Conservation (phyloP, 306 rosid species). For the Sphenostylis stenocarpa region DNA sequence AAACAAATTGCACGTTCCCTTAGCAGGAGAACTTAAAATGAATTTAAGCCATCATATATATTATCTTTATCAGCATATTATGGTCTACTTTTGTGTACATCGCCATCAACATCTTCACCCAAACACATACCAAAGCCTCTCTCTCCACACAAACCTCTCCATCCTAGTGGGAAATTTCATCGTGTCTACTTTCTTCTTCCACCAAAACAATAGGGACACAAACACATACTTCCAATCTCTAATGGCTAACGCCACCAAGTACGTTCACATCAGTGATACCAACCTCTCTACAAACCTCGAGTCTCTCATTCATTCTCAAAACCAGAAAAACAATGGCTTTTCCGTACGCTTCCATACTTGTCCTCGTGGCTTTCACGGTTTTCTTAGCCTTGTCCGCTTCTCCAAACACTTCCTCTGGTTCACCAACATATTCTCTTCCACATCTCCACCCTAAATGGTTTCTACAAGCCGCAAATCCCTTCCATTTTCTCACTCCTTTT, state of each 20-base stretch:
- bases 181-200: too few species aligned
- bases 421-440: constrained; percentile 50
- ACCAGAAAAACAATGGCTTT: constrained; percentile 61
- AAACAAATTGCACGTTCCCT: too few species aligned
- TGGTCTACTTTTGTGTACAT: too few species aligned
- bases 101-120: too few species aligned
- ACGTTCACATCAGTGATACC: constrained; percentile 44
- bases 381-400: constrained; percentile 73
- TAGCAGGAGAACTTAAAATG: too few species aligned
- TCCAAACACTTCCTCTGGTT: constrained; percentile 53
- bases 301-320: constrained; percentile 59
- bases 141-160: too few species aligned
- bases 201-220: not conserved
- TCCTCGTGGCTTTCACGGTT: constrained; percentile 67
- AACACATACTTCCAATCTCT: not conserved
- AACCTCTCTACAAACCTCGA: constrained; percentile 53
- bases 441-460: not conserved
- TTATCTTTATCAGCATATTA: too few species aligned
- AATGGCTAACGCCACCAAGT: constrained; percentile 81
- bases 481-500: constrained; percentile 50
- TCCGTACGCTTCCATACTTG: constrained; percentile 62
- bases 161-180: too few species aligned
- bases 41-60: too few species aligned
- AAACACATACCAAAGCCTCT: too few species aligned
- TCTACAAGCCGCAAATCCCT: constrained; percentile 51